Evolutionary conservation across 2,329 filamentous ascomycete genomes (phyloP), one percentile per base, ranked within the genome.

Genomic region (Chrysosphaeria jannelii): DNA sequence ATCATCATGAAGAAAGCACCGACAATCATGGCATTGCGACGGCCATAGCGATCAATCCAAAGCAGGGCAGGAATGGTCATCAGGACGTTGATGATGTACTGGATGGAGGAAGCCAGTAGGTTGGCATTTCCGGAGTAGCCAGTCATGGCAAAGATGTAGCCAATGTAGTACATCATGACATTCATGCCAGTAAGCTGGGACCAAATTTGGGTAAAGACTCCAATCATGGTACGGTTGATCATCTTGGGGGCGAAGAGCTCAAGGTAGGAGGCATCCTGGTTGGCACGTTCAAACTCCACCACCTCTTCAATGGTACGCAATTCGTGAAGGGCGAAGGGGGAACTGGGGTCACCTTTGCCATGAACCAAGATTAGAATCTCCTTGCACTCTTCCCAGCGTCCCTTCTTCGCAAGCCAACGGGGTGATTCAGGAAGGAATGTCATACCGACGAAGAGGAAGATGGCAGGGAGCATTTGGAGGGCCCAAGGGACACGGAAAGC

Each of bases 141-240:
- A 10, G 67, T 65, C 68, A 75, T 75, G 8, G 50, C 50, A 39
- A 74, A 72, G 28, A 74, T 56, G 31, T 70, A 71, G 22, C 51
- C 53, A 31, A 69, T 66, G 35, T 70, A 69, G 42, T 64, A 67
- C 60, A 65, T 50, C 68, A 62, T 67, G 18, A 60, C 65, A 34
- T 74, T 75, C 67, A 72, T 74, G 10, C 70, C 69, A 1, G 66
- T 72, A 22, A 76, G 43, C 37, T 78, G 69, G 8, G 56, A 63
- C 70, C 69, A 71, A 34, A 76, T 65, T 42, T 76, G 69, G 1
- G 53, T 67, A 38, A 70, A 74, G 20, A 75, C 36, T 30, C 66
- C 70, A 30, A 72, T 65, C 31, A 65, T 48, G 6, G 66, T 70
- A 14, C 70, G 57, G 43, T 74, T 68, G 38, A 75, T 50, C 62